Evolutionary conservation across 106 monocot genomes (phyloP), one percentile per base, ranked within the genome.

Genomic region (Dactylorhiza incarnata): DNA sequence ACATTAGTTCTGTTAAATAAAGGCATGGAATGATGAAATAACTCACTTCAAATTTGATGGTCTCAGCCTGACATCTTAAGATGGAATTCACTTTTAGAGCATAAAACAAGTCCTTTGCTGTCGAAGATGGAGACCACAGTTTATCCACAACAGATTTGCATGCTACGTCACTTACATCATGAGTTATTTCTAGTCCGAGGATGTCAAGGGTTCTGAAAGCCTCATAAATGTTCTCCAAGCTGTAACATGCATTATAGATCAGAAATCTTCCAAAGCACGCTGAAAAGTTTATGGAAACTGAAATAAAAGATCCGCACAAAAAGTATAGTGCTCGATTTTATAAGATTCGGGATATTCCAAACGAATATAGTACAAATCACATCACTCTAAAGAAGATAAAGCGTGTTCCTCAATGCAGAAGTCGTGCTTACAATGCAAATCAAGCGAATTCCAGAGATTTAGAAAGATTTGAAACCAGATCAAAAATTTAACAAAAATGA

Each of bases 161-260:
- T 49, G 84, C 78, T 49, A 52, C 53, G 3, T 50, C 24, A 45
- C 62, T 82, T 16, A 75, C 48, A 54, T 85, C 85, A 45, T 49
- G 69, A 58, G 29, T 62, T 26, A 77, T 81, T 45, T 87, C 85
- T 29, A 90, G 13, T 50, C 82, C 87, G 25, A 96, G 88, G 82
- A 93, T 85, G 79, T 93, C 84, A 73, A 90, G 84, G 48, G 93
- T 88, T 77, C 82, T 90, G 19, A 96, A 23, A 74, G 88, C 90
- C 82, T 93, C 84, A 49, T 93, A 96, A 23, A 85, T 85, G 58
- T 90, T 88, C 83, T 96, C 88, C 55, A 96, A 87, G 72, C 95
- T 96, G 93, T 37, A 81, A 4, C 65, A 78, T 15, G 37, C 19
- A 74, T 76, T 49, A 49, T 24, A 37, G 71, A 72, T 49, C 4